Evolutionary conservation across 2,329 filamentous ascomycete species (phyloP), one percentile per base, ranked within the genome.

Genomic region (Penicillium sp.): DNA sequence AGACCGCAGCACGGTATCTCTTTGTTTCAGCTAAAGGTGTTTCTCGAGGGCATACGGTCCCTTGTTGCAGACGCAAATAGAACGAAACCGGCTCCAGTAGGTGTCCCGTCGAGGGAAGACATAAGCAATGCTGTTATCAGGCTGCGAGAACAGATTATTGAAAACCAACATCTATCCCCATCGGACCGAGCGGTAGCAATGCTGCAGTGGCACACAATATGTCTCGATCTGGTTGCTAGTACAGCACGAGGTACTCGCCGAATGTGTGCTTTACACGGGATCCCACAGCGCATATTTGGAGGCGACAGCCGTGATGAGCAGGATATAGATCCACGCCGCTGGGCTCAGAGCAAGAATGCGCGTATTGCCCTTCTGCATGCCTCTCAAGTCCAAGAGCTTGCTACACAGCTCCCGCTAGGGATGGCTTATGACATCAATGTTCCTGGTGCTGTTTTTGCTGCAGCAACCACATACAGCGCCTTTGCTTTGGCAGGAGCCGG

Each of bases 161-260:
- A 43, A 6, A 55, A 30, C 11, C 30, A 55, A 14, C 4, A 14
- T 19, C 51, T 56, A 11, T 40, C 37, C 13, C 35, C 40, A 1
- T 33, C 49, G 26, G 61, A 61, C 8, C 48, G 57, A 30, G 25
- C 52, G 3, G 55, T 59, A 4, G 58, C 53, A 8, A 43, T 61
- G 5, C 55, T 63, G 6, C 61, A 60, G 30, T 63, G 61, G 61
- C 61, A 63, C 55, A 55, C 61, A 30, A 56, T 63, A 13, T 60
- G 58, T 33, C 58, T 63, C 0, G 57, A 63, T 38, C 33, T 57
- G 33, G 52, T 59, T 14, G 53, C 45, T 2, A 63, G 52, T n/a
- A 63, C 58, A 0, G 61, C 61, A 1, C 58, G 61, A 6, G 61
- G 61, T 5, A 57, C 58, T 2, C 28, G 61, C 38, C 48, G 61